Evolutionary conservation across 225 moss, liverwort and hornwort species (phyloP), one percentile per base, ranked within the genome.

Genomic region (Pseudisothecium myosuroides): DNA sequence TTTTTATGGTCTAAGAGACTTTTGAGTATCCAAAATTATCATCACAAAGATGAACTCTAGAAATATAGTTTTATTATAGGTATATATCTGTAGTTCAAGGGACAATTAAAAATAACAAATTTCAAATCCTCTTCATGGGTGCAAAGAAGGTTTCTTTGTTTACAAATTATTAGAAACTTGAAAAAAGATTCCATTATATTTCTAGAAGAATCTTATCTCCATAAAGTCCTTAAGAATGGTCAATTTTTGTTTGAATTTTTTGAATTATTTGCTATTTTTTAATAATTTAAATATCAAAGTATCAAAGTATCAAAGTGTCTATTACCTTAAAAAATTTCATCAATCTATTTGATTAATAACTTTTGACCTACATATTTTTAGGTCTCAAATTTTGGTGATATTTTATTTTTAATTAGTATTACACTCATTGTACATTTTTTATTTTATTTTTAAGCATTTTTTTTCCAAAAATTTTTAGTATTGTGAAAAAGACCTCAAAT

Each of bases 211-310:
- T 37, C 5, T n/a, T 21, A 12, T 67, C 6, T 21, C 7, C 3
- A n/a, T 22, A n/a, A n/a, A 21, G 12, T 37, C 12, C 2, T n/a
- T 21, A 7, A 12, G 2, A 6, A 22, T 22, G 6, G 1, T 1
- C 4, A 7, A 31, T 63, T 63, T 63, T 31, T 56, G 2, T 55
- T 55, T 55, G 1, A 55, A 9, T 17, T 65, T 34, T 17, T 65
- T 18, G 17, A 34, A 10, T 65, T 5, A 5, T 32, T 34, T 65
- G 10, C 0, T n/a, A 12, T 12, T 67, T 7, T 21, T 4, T 67
- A 37, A 21, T 67, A 11, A 21, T 12, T 37, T 37, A 4, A 37
- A 37, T 12, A 67, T 21, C 21, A 37, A 12, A 37, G 6, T 67
- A 4, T 67, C 12, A 37, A 12, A 37, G 6, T n/a, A n/a, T n/a